Evolutionary conservation across 306 rosid species (phyloP), one percentile per base, ranked within the genome.

Genomic region (Rosa chinensis): DNA sequence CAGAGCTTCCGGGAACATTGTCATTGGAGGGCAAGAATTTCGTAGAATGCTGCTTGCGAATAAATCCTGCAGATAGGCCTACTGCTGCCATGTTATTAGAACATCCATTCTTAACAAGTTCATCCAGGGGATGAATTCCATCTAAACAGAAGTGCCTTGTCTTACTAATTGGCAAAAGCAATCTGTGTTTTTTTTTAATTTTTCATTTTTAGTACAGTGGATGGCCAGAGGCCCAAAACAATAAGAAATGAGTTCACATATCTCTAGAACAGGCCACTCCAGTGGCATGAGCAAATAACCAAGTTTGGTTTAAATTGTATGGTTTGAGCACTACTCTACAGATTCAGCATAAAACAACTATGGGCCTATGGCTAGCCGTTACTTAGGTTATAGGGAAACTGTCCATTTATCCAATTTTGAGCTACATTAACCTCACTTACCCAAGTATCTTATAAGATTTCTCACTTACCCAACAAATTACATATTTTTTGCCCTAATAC

Each of bases 51-150:
- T 95, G 98, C 91, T 90, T 95, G 76, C 86, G 17, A 79, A 86
- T 97, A 89, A 95, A 95, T 80, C 98, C 99, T 78, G 99, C 92
- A 4, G 97, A 95, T 76, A 80, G 98, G 74, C 83, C 90, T 67
- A 86, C 93, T 66, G 96, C 98, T 49, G 84, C 86, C 37, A 78
- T 72, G 87, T 84, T 95, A 80, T 87, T 93, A 45, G 96, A 90
- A 78, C 99, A 95, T 81, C 88, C 88, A 23, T 95, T 95, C 81
- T 55, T 95, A 81, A 95, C 85, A 68, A 86, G 77, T 70, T 75
- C 85, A 52, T 5, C 21, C 5, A 52, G 21, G 58, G 58, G 9
- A 50, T 4, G n/a, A 52, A 18, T 52, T 17, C 8, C 9, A 52
- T 52, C 21, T 58, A 20, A 58, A 21, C 32, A 21, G 32, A 56